Percentiles rank a stretch among this genome's conserved stretches.
These are phyloP conservation scores for Solanum chiquidenum DNA, from an alignment of 257 asterid species.

Conservation along the genomic window DNA sequence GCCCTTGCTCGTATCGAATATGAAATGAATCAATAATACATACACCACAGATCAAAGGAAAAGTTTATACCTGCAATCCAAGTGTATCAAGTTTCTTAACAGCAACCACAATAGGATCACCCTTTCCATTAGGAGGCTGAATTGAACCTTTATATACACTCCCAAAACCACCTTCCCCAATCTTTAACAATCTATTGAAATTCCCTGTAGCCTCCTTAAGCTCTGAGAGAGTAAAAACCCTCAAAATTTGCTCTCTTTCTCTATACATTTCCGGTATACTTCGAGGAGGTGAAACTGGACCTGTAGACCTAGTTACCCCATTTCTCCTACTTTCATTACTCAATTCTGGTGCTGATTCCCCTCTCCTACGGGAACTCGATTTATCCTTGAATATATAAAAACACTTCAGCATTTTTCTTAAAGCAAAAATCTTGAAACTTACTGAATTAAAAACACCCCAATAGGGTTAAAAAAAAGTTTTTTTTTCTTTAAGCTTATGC, in stretches of 20 bases:
- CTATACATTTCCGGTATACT: constrained; percentile 59
- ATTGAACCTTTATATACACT: no score
- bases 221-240: constrained; percentile 54
- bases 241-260: constrained; percentile 42
- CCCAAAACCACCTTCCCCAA: no score
- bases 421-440: background rate
- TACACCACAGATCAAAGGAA: background rate
- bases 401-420: constrained; percentile 49
- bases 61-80: constrained; percentile 60
- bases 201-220: constrained; percentile 59
- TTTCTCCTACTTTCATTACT: constrained; percentile 11
- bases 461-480: background rate
- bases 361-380: constrained; percentile 16
- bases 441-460: background rate
- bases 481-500: background rate
- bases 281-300: constrained; percentile 37
- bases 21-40: background rate
- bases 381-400: constrained; percentile 41
- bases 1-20: background rate
- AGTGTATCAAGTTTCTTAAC: constrained; percentile 62
- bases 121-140: no score
- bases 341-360: constrained; percentile 58
- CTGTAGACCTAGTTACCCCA: constrained; percentile 48
- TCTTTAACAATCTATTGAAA: constrained; percentile 56
- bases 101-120: constrained; percentile 46